Conservation (phyloP, 129 eudicot species). For the Sambucus nigra region DNA sequence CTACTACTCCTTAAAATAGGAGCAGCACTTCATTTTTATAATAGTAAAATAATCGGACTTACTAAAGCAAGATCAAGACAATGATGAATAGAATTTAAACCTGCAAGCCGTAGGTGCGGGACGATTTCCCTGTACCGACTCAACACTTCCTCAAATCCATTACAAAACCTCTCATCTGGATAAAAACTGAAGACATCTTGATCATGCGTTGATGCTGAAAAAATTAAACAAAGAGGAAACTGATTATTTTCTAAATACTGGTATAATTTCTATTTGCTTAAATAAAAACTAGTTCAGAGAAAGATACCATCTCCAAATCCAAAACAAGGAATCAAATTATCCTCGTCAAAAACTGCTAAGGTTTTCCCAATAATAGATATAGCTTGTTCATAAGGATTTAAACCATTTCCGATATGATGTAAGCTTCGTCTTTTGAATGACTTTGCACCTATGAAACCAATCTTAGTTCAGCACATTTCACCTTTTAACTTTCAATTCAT, state of each 20-base stretch:
- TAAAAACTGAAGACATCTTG: constrained; percentile 88
- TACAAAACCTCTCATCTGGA: constrained; percentile 74
- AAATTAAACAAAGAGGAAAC: not conserved
- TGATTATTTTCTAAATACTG: not conserved
- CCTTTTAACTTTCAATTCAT: not conserved
- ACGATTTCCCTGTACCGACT: constrained; percentile 76
- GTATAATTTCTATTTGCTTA: not conserved
- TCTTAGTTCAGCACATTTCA: constrained; percentile 22
- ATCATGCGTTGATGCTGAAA: constrained; percentile 93
- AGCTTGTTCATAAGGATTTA: constrained; percentile 83
- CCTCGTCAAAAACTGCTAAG: constrained; percentile 86
- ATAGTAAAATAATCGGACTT: too few relatives aligned
- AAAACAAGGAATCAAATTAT: constrained; percentile 87
- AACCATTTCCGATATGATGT: constrained; percentile 67
- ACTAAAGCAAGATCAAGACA: constrained; percentile 12
- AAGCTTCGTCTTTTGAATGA: constrained; percentile 70
- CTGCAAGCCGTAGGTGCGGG: constrained; percentile 89
- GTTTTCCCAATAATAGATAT: constrained; percentile 94
- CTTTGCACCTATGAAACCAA: constrained; percentile 49
- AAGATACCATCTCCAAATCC: constrained; percentile 97
- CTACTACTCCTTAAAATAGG: too few relatives aligned
- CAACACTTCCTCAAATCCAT: constrained; percentile 91
- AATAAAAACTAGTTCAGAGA: constrained; percentile 5
- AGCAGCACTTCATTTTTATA: too few relatives aligned
- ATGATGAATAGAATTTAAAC: constrained; percentile 23